phyloP scores from a whole-genome alignment of 1,284 basidiomycete genomes.

The Phellinidium pouzarii region DNA sequence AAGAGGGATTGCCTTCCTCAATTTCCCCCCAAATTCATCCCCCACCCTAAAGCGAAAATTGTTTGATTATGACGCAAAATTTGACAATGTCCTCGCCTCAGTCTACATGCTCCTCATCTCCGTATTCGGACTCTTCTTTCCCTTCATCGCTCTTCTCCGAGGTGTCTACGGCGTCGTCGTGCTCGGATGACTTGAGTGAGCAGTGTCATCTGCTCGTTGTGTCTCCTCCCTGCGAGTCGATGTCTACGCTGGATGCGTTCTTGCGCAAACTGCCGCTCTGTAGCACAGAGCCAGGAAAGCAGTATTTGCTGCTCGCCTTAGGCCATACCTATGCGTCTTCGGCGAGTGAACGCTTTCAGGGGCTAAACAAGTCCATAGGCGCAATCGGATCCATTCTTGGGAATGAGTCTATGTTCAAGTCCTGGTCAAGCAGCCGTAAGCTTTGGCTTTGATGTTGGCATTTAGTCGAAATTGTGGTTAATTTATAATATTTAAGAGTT shows the following conservation, averaged over 20 bases:
- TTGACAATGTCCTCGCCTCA: not conserved
- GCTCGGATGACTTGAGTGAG: not conserved
- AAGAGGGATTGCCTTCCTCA: not conserved
- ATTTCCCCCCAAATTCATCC: not conserved
- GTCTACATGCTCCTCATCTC: not conserved
- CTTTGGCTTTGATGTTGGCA: too few relatives aligned
- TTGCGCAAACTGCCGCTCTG: not conserved
- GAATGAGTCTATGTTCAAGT: not conserved
- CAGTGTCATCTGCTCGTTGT: constrained; percentile 1
- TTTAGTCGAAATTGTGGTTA: too few relatives aligned
- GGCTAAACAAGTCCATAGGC: not conserved
- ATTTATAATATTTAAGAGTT: too few relatives aligned
- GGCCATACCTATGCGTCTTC: not conserved
- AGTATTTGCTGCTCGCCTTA: constrained; percentile 8
- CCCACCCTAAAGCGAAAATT: not conserved
- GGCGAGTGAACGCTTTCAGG: not conserved
- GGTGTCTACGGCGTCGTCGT: not conserved
- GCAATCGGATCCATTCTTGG: not conserved
- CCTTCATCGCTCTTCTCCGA: constrained; percentile 6
- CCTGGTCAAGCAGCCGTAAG: not conserved
- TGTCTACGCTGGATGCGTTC: not conserved
- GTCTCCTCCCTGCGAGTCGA: not conserved
- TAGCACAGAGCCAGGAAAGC: not conserved
- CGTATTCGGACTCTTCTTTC: constrained; percentile 1
- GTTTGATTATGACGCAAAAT: not conserved